These are phyloP conservation scores for Przewalskia tangutica DNA, from an alignment of 257 asterid species.

Conservation along the genomic window DNA sequence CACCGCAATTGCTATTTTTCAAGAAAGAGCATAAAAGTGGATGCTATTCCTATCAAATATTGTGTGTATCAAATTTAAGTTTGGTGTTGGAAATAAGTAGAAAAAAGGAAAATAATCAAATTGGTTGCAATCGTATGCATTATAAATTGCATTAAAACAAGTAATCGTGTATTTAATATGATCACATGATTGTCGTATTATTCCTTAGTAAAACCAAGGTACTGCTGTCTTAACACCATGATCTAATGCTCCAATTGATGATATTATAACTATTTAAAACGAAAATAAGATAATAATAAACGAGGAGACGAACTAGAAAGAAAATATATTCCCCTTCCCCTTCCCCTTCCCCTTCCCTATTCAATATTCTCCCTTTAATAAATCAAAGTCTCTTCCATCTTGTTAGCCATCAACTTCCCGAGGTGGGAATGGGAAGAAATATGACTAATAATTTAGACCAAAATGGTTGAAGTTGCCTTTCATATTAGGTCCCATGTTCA, in stretches of 20 bases:
- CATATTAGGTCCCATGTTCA: conserved; percentile 6
- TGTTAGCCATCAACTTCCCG: not conserved
- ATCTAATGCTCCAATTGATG: too few relatives aligned
- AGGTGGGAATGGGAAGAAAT: not conserved
- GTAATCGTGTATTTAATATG: too few relatives aligned
- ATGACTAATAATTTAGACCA: not conserved
- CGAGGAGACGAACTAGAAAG: too few relatives aligned
- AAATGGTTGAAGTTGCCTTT: conserved; percentile 6
- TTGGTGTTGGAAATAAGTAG: not conserved
- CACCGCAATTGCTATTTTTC: too few relatives aligned
- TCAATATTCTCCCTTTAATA: not conserved
- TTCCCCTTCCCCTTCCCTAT: not conserved
- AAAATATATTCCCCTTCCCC: not conserved
- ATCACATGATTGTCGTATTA: too few relatives aligned
- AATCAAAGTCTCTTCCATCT: not conserved
- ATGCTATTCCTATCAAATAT: not conserved
- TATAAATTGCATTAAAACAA: too few relatives aligned
- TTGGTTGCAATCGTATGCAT: too few relatives aligned
- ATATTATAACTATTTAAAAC: too few relatives aligned
- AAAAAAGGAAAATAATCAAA: not conserved
- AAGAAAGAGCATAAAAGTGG: too few relatives aligned
- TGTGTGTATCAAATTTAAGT: not conserved
- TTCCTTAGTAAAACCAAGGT: not conserved
- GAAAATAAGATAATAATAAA: too few relatives aligned
- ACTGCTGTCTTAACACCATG: not conserved